Evolutionary conservation across 768 basidiomycete species (phyloP).

Genomic region (Suillus clintonianus): DNA sequence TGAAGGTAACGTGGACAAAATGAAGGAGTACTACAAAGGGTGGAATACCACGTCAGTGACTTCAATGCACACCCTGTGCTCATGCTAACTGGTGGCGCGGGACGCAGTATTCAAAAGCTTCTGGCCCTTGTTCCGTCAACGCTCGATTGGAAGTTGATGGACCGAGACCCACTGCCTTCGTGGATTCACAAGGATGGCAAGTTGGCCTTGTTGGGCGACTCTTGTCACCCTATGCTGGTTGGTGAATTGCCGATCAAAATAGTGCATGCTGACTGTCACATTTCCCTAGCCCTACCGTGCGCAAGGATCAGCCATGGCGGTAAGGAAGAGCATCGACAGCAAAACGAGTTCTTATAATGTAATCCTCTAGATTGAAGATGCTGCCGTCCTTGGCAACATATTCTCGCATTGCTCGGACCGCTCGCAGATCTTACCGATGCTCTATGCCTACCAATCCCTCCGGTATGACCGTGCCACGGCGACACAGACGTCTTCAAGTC

Average conservation of each 20-base stretch:
- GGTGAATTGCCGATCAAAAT: not conserved
- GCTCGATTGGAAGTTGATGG: constrained; percentile 49
- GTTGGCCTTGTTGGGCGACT: constrained; percentile 52
- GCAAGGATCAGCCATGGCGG: constrained; percentile 58
- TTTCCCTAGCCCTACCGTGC: constrained; percentile 48
- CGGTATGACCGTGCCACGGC: constrained; percentile 50
- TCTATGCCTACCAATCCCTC: constrained; percentile 54
- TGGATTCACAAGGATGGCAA: constrained; percentile 51
- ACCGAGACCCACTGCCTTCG: constrained; percentile 47
- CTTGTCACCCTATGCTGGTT: constrained; percentile 58
- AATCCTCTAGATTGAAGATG: constrained; percentile 33
- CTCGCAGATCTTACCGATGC: constrained; percentile 46
- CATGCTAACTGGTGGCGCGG: constrained; percentile 2
- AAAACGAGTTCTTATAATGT: constrained; percentile 5
- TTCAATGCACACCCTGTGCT: not conserved
- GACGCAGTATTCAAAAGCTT: constrained; percentile 44
- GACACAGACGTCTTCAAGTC: constrained; percentile 50
- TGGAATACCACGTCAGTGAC: constrained; percentile 49
- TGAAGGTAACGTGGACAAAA: constrained; percentile 44
- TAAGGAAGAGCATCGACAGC: constrained; percentile 22
- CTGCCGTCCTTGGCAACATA: constrained; percentile 45
- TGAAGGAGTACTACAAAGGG: constrained; percentile 45
- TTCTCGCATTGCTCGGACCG: constrained; percentile 47
- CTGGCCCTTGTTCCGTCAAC: constrained; percentile 44
- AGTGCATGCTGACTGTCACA: not conserved